Conservation (phyloP, 1,284 basidiomycete genomes). For the Schizophyllum amplum region DNA sequence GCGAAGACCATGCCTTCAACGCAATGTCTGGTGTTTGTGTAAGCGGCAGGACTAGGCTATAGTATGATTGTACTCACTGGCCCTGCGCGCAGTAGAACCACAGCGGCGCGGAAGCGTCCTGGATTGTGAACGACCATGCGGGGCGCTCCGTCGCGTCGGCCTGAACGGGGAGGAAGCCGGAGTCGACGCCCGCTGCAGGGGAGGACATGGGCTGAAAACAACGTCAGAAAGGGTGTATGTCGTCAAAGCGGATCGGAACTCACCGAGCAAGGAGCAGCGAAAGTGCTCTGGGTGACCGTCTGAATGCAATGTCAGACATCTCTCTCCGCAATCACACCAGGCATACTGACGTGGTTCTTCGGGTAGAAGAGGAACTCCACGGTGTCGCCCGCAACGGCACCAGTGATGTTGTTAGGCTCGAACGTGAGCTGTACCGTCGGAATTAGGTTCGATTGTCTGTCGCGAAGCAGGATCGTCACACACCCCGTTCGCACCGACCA, state of each 20-base stretch:
- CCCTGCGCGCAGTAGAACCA: constrained; percentile 21
- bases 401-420: constrained; percentile 12
- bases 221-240: too few relatives aligned
- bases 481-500: constrained; percentile 20
- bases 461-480: constrained; percentile 6
- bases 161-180: constrained; percentile 15
- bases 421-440: constrained; percentile 8
- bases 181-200: constrained; percentile 15
- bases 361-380: constrained; percentile 13
- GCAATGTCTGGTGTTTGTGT: constrained; percentile 1
- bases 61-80: constrained; percentile 4
- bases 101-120: constrained; percentile 15
- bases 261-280: constrained; percentile 13
- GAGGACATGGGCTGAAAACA: constrained; percentile 8
- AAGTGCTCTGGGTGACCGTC: constrained; percentile 19
- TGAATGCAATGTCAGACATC: not conserved
- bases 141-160: constrained; percentile 14
- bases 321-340: not conserved
- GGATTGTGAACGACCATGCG: constrained; percentile 17
- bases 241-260: not conserved
- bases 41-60: not conserved
- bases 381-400: constrained; percentile 5
- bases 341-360: constrained; percentile 11
- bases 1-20: constrained; percentile 21
- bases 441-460: constrained; percentile 4